Evolutionary conservation across 768 basidiomycete species (phyloP).

Genomic region (Leccinum subtestaceum): DNA sequence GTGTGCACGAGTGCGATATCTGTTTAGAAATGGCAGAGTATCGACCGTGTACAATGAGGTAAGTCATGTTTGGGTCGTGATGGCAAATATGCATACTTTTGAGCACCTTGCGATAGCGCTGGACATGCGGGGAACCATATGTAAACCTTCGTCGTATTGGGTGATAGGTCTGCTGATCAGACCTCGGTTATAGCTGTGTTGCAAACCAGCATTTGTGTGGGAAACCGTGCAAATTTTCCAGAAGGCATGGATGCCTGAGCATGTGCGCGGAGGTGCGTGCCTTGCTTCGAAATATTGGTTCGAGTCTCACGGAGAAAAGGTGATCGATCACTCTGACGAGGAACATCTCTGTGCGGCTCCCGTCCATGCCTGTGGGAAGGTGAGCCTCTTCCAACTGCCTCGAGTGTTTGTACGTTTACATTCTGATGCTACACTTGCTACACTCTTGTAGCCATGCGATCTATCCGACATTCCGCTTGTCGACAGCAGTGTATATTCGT

Average conservation of each 20-base stretch:
- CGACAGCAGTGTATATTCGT: slow-evolving; percentile 37
- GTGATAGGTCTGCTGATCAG: not conserved
- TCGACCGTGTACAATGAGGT: slow-evolving; percentile 47
- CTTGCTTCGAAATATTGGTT: not conserved
- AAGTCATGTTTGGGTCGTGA: slow-evolving; percentile 19
- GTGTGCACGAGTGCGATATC: slow-evolving; percentile 44
- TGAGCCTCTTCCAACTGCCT: slow-evolving; percentile 9
- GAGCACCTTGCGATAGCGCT: slow-evolving; percentile 37
- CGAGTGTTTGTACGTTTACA: not conserved
- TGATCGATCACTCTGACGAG: slow-evolving; percentile 44
- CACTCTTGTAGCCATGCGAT: slow-evolving; percentile 37
- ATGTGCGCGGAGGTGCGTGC: slow-evolving; percentile 49
- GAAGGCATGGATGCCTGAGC: slow-evolving; percentile 49
- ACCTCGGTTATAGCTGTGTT: slow-evolving; percentile 42
- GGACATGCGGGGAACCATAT: slow-evolving; percentile 57
- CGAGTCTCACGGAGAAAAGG: slow-evolving; percentile 28
- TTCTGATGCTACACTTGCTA: not conserved
- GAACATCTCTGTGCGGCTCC: slow-evolving; percentile 54
- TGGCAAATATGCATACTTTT: not conserved
- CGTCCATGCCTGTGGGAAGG: slow-evolving; percentile 56
- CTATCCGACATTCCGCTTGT: slow-evolving; percentile 31
- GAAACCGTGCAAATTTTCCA: slow-evolving; percentile 42
- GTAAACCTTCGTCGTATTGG: slow-evolving; percentile 30
- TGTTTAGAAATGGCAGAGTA: slow-evolving; percentile 23
- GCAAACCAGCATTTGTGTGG: slow-evolving; percentile 56